These are phyloP conservation scores for Saccharomyces pastorianus DNA, from an alignment of 1,139 yeast genomes.

Conservation along the genomic window DNA sequence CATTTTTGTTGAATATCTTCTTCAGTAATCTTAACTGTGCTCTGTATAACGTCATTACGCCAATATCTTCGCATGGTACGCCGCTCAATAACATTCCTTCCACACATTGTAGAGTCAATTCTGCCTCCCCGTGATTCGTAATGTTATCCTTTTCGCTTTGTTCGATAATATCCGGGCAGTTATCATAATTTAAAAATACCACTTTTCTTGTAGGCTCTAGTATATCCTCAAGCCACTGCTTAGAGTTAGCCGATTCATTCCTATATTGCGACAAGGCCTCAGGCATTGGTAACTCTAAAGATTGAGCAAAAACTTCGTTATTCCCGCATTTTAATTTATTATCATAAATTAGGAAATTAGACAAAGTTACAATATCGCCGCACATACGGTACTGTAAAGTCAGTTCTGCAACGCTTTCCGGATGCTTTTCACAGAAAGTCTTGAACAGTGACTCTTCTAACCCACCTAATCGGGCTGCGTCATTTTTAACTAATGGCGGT, in stretches of 20 bases:
- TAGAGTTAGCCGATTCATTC: constrained; percentile 10
- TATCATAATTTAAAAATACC: constrained; percentile 71
- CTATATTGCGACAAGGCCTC: constrained; percentile 11
- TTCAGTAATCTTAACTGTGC: constrained; percentile 62
- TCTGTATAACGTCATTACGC: constrained; percentile 83
- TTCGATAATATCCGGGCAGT: constrained; percentile 45
- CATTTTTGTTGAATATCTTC: constrained; percentile 35
- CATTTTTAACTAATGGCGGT: constrained; percentile 72
- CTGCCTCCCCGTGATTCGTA: constrained; percentile 67
- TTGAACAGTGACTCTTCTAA: constrained; percentile 74
- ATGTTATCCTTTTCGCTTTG: constrained; percentile 52
- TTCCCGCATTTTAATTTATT: constrained; percentile 73
- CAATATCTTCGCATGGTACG: constrained; percentile 48
- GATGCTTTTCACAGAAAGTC: constrained; percentile 60
- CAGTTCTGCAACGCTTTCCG: constrained; percentile 62
- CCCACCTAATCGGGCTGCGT: constrained; percentile 50
- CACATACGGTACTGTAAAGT: constrained; percentile 91
- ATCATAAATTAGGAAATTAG: constrained; percentile 71
- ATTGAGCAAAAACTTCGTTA: constrained; percentile 50
- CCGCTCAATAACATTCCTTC: constrained; percentile 55
- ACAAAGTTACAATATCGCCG: constrained; percentile 72
- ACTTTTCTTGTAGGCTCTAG: constrained; percentile 51
- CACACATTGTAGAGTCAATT: constrained; percentile 53
- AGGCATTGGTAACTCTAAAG: constrained; percentile 39
- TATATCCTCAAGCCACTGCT: constrained; percentile 40